Percentiles rank a stretch among this genome's conserved stretches.
Conservation (phyloP, 1,284 basidiomycete species). For the Earliella scabrosa region DNA sequence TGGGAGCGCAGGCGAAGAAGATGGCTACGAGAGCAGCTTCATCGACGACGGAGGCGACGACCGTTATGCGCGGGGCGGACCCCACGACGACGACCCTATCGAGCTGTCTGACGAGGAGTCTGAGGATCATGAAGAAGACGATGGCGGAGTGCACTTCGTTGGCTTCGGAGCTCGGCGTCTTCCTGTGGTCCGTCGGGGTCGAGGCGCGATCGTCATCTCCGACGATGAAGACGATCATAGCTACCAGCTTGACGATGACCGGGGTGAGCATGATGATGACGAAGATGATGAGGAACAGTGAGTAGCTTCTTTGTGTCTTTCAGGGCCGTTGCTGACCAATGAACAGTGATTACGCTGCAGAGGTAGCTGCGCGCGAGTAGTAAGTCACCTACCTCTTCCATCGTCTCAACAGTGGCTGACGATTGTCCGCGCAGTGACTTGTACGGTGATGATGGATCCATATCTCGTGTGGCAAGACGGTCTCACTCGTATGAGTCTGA, state of each 20-base stretch:
- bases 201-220: constrained; percentile 16
- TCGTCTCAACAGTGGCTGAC: not conserved
- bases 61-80: not conserved
- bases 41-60: constrained; percentile 42
- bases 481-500: not conserved
- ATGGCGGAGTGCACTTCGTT: constrained; percentile 3
- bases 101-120: constrained; percentile 10
- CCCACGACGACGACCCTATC: constrained; percentile 4
- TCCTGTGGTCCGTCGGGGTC: not conserved
- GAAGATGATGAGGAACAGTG: constrained; percentile 4
- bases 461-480: constrained; percentile 3
- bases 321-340: not conserved
- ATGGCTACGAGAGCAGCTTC: constrained; percentile 53
- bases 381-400: constrained; percentile 6
- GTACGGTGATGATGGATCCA: constrained; percentile 30
- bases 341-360: constrained; percentile 18
- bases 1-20: constrained; percentile 30
- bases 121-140: constrained; percentile 8
- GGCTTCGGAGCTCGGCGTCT: not conserved
- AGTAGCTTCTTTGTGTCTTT: not conserved
- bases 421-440: constrained; percentile 14
- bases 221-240: constrained; percentile 34
- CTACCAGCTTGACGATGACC: not conserved
- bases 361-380: constrained; percentile 26
- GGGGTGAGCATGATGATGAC: too few relatives aligned